Conservation (phyloP, 2,329 filamentous ascomycete species). For the Hypoxylon sp. region DNA sequence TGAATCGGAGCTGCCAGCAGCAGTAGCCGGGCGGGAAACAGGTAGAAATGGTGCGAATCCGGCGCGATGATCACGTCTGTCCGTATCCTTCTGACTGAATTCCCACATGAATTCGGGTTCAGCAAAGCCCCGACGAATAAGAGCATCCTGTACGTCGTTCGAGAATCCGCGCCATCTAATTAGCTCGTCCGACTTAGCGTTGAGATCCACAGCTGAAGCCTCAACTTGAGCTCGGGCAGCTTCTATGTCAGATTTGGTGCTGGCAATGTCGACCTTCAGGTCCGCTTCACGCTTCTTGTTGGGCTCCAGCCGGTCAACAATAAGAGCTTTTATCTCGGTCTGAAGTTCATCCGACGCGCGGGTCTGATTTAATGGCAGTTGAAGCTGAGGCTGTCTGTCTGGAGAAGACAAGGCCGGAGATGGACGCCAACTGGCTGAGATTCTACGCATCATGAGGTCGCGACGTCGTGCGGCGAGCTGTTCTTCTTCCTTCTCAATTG, state of each 20-base stretch:
- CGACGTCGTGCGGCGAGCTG: conserved; percentile 20
- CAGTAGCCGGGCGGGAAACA: not conserved
- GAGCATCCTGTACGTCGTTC: conserved; percentile 22
- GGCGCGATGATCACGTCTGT: conserved; percentile 2
- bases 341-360: conserved; percentile 10
- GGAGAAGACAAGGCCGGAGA: conserved; percentile 9
- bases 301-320: conserved; percentile 9
- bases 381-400: not conserved
- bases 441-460: conserved; percentile 17
- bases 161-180: conserved; percentile 28
- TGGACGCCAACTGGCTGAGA: conserved; percentile 9
- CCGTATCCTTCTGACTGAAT: conserved; percentile 14
- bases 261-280: conserved; percentile 4
- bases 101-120: conserved; percentile 24
- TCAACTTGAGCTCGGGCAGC: conserved; percentile 7
- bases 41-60: not conserved
- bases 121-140: conserved; percentile 24
- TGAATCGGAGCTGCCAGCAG: not conserved
- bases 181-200: conserved; percentile 22
- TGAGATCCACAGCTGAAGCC: conserved; percentile 11
- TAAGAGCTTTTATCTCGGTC: conserved; percentile 9
- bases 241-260: conserved; percentile 12
- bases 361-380: not conserved
- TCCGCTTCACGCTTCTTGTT: conserved; percentile 1
- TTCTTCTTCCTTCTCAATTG: conserved; percentile 25